Evolutionary conservation across 164 flowering plant genomes (phyloP).

Genomic region (Macadamia tetraphylla): DNA sequence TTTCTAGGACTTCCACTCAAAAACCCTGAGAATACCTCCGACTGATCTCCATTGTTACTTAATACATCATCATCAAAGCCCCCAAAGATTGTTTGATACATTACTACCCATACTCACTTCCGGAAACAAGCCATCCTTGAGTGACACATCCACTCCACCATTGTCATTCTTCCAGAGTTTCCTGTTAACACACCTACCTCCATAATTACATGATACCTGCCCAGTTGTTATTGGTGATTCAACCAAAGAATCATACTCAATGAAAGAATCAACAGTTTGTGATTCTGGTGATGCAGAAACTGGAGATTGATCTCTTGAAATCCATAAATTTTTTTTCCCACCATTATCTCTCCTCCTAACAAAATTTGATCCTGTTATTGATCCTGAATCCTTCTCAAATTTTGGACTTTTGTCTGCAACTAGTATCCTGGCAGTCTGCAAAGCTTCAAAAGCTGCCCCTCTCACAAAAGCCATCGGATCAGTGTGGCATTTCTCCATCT

Average conservation of each 20-base stretch:
- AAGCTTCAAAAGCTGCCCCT: slow-evolving; percentile 90
- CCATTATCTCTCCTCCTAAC: slow-evolving; percentile 27
- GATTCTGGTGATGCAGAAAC: slow-evolving; percentile 69
- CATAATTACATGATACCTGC: slow-evolving; percentile 31
- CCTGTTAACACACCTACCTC: slow-evolving; percentile 48
- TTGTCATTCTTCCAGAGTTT: slow-evolving; percentile 65
- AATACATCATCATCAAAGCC: slow-evolving; percentile 22
- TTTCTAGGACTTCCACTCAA: slow-evolving; percentile 31
- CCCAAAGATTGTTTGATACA: slow-evolving; percentile 13
- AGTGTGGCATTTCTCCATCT: slow-evolving; percentile 71
- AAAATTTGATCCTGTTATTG: slow-evolving; percentile 53
- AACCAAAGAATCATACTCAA: slow-evolving; percentile 41
- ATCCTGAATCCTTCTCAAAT: slow-evolving; percentile 33
- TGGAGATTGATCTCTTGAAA: slow-evolving; percentile 37
- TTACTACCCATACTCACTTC: slow-evolving; percentile 28
- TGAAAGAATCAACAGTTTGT: slow-evolving; percentile 60
- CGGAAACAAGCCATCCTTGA: slow-evolving; percentile 76
- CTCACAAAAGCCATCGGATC: slow-evolving; percentile 80
- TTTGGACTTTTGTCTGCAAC: slow-evolving; percentile 36
- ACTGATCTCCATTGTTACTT: slow-evolving; percentile 23
- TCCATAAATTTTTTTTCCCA: slow-evolving; percentile 21
- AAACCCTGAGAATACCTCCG: slow-evolving; percentile 57
- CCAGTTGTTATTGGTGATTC: slow-evolving; percentile 62
- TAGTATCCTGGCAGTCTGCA: slow-evolving; percentile 66
- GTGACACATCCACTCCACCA: slow-evolving; percentile 83